Conservation (phyloP, 352 stramenopile genomes). For the Phytophthora vignae region DNA sequence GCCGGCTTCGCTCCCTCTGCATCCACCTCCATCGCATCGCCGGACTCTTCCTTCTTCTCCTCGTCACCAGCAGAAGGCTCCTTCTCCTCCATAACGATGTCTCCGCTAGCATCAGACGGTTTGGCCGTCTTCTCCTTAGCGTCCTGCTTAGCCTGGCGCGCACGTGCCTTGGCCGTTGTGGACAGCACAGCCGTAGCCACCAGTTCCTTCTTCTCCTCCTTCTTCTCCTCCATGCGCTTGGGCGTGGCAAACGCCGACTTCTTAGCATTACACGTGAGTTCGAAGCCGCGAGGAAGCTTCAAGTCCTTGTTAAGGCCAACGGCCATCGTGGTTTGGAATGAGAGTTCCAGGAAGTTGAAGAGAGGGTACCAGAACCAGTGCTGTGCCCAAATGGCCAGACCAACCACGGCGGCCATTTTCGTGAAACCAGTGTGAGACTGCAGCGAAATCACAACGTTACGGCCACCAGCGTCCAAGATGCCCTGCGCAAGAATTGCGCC, state of each 20-base stretch:
- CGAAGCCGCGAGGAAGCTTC: conserved; percentile 97
- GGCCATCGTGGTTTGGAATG: conserved; percentile 96
- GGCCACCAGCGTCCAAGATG: conserved; percentile 97
- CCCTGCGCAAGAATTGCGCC: conserved; percentile 97
- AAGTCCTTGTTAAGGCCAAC: conserved; percentile 98
- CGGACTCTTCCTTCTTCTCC: conserved; percentile 52
- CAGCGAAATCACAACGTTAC: conserved; percentile 97
- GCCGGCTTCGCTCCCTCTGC: conserved; percentile 58
- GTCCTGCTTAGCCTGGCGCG: conserved; percentile 93
- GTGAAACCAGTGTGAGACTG: conserved; percentile 97
- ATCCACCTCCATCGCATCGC: conserved; percentile 82
- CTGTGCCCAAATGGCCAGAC: conserved; percentile 97
- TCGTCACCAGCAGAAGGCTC: conserved; percentile 45
- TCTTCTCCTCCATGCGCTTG: conserved; percentile 98
- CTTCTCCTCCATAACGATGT: conserved; percentile 66
- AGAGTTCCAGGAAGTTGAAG: conserved; percentile 98
- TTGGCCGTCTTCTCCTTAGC: conserved; percentile 81
- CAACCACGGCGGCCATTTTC: conserved; percentile 97
- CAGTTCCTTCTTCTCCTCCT: conserved; percentile 99
- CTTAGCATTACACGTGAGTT: conserved; percentile 93
- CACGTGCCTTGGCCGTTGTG: conserved; percentile 97
- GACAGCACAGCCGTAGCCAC: conserved; percentile 98
- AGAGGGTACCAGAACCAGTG: conserved; percentile 99
- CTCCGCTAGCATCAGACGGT: conserved; percentile 51
- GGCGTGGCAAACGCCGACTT: conserved; percentile 98